Percentiles rank a stretch among this genome's conserved stretches.
Conservation (phyloP, 2,329 filamentous ascomycete species). For the Clarireedia monteithiana region DNA sequence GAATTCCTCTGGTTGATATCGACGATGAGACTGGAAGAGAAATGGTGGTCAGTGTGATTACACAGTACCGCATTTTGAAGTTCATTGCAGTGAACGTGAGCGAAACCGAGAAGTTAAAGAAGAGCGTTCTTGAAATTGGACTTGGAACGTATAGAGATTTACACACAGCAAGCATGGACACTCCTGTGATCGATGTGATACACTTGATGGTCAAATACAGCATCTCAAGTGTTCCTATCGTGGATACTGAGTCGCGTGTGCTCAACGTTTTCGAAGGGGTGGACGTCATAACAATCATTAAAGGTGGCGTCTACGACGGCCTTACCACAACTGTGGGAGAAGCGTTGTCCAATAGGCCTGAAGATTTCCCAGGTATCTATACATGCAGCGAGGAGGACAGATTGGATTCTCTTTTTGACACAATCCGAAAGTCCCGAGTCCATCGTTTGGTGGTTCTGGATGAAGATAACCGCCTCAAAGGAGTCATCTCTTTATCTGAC, state of each 20-base stretch:
- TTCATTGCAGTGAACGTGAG: slow-evolving; percentile 94
- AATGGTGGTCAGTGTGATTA: slow-evolving; percentile 93
- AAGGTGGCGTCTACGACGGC: slow-evolving; percentile 87
- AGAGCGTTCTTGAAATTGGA: slow-evolving; percentile 74
- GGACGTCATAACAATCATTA: slow-evolving; percentile 93
- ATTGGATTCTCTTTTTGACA: slow-evolving; percentile 93
- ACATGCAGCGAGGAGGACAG: slow-evolving; percentile 89
- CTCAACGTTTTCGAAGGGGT: slow-evolving; percentile 97
- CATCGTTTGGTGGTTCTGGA: slow-evolving; percentile 91
- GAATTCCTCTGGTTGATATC: slow-evolving; percentile 87
- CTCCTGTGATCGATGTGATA: slow-evolving; percentile 88
- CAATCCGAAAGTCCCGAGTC: slow-evolving; percentile 87
- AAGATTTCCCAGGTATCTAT: slow-evolving; percentile 94
- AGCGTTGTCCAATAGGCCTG: slow-evolving; percentile 75
- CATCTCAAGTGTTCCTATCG: slow-evolving; percentile 89
- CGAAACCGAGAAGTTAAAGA: slow-evolving; percentile 78
- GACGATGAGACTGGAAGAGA: slow-evolving; percentile 90
- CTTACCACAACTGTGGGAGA: slow-evolving; percentile 80
- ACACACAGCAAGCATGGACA: slow-evolving; percentile 79
- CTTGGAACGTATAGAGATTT: slow-evolving; percentile 80
- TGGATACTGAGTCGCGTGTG: slow-evolving; percentile 69
- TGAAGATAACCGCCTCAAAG: slow-evolving; percentile 76
- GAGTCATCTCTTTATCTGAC: slow-evolving; percentile 88
- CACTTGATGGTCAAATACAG: slow-evolving; percentile 86
- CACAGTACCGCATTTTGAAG: slow-evolving; percentile 96